phyloP scores from a whole-genome alignment of 2,329 filamentous ascomycete species.

The Monilinia polystroma region DNA sequence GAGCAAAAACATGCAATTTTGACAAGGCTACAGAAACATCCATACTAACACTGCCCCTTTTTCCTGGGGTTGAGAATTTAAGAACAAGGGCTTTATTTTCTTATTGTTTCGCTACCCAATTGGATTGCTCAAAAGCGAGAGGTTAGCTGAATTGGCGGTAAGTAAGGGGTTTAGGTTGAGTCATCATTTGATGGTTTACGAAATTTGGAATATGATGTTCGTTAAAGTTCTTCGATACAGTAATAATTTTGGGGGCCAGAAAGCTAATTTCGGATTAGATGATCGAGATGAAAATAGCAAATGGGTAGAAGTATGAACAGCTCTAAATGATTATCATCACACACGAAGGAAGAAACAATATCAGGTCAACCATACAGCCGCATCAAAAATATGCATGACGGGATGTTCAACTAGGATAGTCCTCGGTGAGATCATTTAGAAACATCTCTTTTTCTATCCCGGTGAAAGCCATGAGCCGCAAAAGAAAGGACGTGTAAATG shows the following conservation, averaged over 20 bases:
- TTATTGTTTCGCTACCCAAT: background rate
- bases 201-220: background rate
- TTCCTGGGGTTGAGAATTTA: background rate
- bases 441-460: background rate
- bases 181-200: slow-evolving; percentile 13
- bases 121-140: background rate
- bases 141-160: background rate
- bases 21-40: slow-evolving; percentile 13
- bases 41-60: background rate
- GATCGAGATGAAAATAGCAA: background rate
- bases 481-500: background rate
- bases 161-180: slow-evolving; percentile 4
- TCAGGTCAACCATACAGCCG: background rate
- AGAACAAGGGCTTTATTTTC: background rate
- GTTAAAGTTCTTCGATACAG: background rate
- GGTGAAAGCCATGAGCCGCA: slow-evolving; percentile 8
- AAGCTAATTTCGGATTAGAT: background rate
- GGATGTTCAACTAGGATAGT: slow-evolving; percentile 9
- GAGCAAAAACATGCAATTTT: background rate
- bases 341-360: background rate
- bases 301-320: background rate
- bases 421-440: slow-evolving; percentile 21
- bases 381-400: slow-evolving; percentile 10
- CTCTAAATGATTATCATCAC: background rate
- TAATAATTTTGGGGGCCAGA: background rate